Conservation (phyloP, 1,284 basidiomycete genomes). For the Cutaneotrichosporon arboriforme region DNA sequence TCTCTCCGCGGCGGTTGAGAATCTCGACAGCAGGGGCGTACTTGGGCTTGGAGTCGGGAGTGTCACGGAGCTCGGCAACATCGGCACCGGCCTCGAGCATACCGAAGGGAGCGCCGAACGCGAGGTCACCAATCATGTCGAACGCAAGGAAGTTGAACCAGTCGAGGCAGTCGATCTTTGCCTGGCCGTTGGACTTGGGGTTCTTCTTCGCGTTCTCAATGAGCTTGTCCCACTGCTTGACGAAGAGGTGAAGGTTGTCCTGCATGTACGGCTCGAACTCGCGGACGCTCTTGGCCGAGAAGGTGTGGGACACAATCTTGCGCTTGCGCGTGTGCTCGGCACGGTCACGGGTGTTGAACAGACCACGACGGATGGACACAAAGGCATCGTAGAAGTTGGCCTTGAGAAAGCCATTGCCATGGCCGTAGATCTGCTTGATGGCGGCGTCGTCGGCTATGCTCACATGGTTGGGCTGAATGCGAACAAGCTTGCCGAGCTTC, state of each 20-base stretch:
- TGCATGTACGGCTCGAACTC: conserved; percentile 70
- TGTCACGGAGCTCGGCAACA: conserved; percentile 60
- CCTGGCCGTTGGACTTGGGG: conserved; percentile 52
- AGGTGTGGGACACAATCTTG: conserved; percentile 82
- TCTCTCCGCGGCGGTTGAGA: conserved; percentile 84
- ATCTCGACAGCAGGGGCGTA: conserved; percentile 77
- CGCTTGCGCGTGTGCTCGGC: conserved; percentile 79
- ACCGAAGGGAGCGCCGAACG: conserved; percentile 81
- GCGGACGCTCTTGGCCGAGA: conserved; percentile 59
- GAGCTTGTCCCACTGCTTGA: conserved; percentile 77
- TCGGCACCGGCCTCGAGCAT: conserved; percentile 76
- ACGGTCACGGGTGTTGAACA: conserved; percentile 58
- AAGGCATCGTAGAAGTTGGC: conserved; percentile 67
- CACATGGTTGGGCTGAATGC: conserved; percentile 79
- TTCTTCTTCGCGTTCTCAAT: conserved; percentile 54
- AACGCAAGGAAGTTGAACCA: conserved; percentile 78
- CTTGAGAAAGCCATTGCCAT: conserved; percentile 72
- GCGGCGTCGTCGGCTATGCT: conserved; percentile 75
- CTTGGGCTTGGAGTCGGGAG: conserved; percentile 23
- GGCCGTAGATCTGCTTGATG: conserved; percentile 63
- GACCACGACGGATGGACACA: conserved; percentile 60
- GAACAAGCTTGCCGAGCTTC: conserved; percentile 72
- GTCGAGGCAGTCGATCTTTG: conserved; percentile 66
- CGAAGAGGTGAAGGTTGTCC: conserved; percentile 57
- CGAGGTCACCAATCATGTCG: conserved; percentile 77